Evolutionary conservation across 345 rosid genomes (phyloP).

Genomic region (Diplotaxis tenuifolia): DNA sequence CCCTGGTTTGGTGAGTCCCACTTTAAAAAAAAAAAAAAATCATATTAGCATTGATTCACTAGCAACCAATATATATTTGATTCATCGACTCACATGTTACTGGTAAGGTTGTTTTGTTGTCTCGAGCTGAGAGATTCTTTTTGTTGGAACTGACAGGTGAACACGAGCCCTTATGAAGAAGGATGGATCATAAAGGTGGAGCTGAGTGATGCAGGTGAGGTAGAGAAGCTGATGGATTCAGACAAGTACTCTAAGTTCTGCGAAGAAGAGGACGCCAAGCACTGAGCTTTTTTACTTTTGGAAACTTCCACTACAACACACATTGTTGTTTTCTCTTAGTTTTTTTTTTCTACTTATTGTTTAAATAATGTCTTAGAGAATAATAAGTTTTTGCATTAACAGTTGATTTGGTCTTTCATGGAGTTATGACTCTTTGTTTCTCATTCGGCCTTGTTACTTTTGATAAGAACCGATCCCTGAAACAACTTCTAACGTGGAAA

Average conservation of each 20-base stretch:
- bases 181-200: constrained; percentile 96
- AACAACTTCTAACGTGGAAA: no score
- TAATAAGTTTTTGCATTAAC: constrained; percentile 3
- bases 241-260: constrained; percentile 82
- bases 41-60: not conserved
- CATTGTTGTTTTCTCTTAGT: not conserved
- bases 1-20: constrained; percentile 79
- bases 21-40: not conserved
- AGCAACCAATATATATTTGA: not conserved
- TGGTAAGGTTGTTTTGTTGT: not conserved
- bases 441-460: not conserved
- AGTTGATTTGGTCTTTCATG: not conserved
- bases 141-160: constrained; percentile 46
- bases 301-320: not conserved
- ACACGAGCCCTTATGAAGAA: constrained; percentile 70
- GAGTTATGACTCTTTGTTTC: not conserved
- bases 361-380: constrained; percentile 28
- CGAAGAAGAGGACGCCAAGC: constrained; percentile 90
- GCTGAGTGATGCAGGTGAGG: constrained; percentile 50
- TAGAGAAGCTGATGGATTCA: constrained; percentile 70
- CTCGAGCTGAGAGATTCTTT: not conserved
- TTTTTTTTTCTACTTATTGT: not conserved
- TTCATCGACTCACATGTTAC: not conserved
- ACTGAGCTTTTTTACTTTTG: constrained; percentile 36
- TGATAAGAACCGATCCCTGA: no score